Base-by-base conservation (phyloP, 352 stramenopile genomes). In the Globisporangium paroecandrum region DNA sequence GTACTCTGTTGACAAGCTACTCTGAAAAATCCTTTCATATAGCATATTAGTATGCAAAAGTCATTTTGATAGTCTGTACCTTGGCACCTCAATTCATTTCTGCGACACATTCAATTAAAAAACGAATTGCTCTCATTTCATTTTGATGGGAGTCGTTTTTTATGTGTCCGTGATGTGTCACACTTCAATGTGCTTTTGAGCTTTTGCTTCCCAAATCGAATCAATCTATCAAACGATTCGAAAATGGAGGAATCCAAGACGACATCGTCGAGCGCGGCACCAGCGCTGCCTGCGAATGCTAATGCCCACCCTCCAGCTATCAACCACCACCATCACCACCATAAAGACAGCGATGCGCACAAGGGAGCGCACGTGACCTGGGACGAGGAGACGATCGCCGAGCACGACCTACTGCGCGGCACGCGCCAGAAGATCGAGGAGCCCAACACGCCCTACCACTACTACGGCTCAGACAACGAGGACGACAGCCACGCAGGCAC, bases 401-500 rank as follows among this genome's bases (percentile, higher is more conserved):
- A 89, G 61, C 93, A 98, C 69, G 84, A 98, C 73, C 79, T 95
- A 65, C 81, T 97, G 34, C 80, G 93, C 32, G 93, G 93, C 65
- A 98, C 93, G 63, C 88, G 93, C 57, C 93, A 96, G 82, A 97
- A 97, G 76, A 98, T 98, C 69, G 87, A 98, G 62, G 93, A 98
- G 77, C 91, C 93, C 58, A 90, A 97, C 69, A 98, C 93, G 62
- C 93, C 93, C 24, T 98, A 96, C 66, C 78, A 95, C 62, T 91
- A 91, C 69, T 93, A 91, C 71, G 38, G 58, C 58, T 54, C 36
- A 0, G 69, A 69, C 24, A 38, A 54, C 3, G 69, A 74, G 10
- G 70, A 75, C 27, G 74, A 80, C 29, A 66, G 61, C 2, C 71
- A 43, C 2, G 41, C 15, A n/a, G 41, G 41, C 41, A 8, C 47